Evolutionary conservation across 176 grass and related monocot species (phyloP).

Genomic region (Typha latifolia): DNA sequence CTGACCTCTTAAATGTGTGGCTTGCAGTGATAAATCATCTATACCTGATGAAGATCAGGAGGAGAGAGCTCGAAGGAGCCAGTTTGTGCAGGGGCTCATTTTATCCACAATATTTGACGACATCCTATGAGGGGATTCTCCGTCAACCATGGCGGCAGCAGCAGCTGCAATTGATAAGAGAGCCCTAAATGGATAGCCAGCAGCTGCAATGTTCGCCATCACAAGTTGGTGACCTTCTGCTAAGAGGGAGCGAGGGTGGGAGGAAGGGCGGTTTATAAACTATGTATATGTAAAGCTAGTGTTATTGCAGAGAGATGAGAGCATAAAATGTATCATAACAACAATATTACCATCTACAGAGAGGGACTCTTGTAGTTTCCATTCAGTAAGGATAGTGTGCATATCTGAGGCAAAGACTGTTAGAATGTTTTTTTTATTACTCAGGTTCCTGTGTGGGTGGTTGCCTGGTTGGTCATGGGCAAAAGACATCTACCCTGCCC

Average conservation of each 20-base stretch:
- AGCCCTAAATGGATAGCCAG: conserved; percentile 5
- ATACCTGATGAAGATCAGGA: conserved; percentile 58
- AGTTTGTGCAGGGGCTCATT: conserved; percentile 56
- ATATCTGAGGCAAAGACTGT: too few relatives aligned
- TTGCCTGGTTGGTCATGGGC: too few relatives aligned
- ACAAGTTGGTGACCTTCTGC: conserved; percentile 16
- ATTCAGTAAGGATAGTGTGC: too few relatives aligned
- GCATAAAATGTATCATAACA: background rate
- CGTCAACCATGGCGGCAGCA: conserved; percentile 7
- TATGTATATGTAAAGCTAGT: background rate
- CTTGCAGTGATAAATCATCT: conserved; percentile 36
- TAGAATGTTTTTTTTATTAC: too few relatives aligned
- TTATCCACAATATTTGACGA: conserved; percentile 70
- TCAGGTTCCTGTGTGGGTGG: too few relatives aligned
- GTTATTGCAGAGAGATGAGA: background rate
- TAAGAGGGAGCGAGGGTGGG: background rate
- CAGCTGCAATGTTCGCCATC: background rate
- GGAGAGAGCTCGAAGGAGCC: conserved; percentile 61
- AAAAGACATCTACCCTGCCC: too few relatives aligned
- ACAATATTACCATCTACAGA: too few relatives aligned
- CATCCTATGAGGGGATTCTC: conserved; percentile 19
- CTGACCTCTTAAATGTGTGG: background rate
- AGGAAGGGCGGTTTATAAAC: background rate
- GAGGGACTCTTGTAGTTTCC: too few relatives aligned
- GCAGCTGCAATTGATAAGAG: background rate